Evolutionary conservation across 2,329 filamentous ascomycete species (phyloP), one percentile per base, ranked within the genome.

Genomic region (Fusarium ambrosium): DNA sequence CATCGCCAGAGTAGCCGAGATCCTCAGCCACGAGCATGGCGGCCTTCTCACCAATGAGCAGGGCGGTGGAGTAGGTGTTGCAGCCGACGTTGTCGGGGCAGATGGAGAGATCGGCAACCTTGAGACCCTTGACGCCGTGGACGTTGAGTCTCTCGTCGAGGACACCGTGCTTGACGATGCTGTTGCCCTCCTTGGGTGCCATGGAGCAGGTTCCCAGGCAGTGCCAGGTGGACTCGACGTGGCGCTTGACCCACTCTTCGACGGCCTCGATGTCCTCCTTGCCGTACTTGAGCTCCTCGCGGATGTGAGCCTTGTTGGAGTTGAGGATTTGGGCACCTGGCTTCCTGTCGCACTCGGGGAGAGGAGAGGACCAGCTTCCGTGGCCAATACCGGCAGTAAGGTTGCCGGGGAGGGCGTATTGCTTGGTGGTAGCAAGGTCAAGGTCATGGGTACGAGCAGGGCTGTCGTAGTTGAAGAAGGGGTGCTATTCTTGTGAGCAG

Each of bases 21-120:
- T 95, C 93, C 82, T 95, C 93, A 10, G 88, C 93, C 2, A 90
- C 87, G 24, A 95, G 87, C 69, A 93, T 84, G 6, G 93, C 93
- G 39, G n/a, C 32, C 22, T 69, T 68, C 59, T 64, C 55, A 1
- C 62, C 32, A 4, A 73, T 34, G 14, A 71, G 55, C 5, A 80
- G 79, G 71, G 78, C 83, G 74, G 41, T 71, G 4, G 71, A 85
- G 86, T 81, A 90, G 75, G 89, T 91, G 82, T 92, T 92, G 84
- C 90, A 92, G 70, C 92, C 93, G 24, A 95, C 92, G 74, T 95
- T 95, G 82, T 95, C 92, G 1, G 93, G 93, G 82, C 92, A 95
- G 85, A 95, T 93, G 61, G 88, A 91, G 53, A 95, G 82, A 82
- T 95, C 93, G 14, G 92, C 92, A 27, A 95, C 92, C 88, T 95